Conservation (phyloP, 306 rosid species). For the Cyamopsis tetragonoloba region DNA sequence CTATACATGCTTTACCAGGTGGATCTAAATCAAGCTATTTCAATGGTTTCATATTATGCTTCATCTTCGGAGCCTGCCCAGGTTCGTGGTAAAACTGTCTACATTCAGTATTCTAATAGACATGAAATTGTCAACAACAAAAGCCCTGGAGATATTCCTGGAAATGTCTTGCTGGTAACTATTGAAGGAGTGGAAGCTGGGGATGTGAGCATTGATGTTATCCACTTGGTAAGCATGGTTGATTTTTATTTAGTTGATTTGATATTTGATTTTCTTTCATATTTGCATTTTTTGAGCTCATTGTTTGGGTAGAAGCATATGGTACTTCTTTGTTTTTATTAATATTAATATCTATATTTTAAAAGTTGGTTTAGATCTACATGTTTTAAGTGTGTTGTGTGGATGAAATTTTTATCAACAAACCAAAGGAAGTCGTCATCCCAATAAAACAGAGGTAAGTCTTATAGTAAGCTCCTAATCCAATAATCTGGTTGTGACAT, state of each 20-base stretch:
- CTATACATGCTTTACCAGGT: conserved; percentile 44
- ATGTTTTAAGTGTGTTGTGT: neutral
- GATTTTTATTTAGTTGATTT: neutral
- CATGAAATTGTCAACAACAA: conserved; percentile 91
- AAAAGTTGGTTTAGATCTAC: neutral
- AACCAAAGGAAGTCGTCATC: conserved; percentile 2
- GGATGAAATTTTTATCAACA: neutral
- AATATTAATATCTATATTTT: neutral
- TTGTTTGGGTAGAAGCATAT: neutral
- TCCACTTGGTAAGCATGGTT: conserved; percentile 67
- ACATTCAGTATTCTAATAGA: conserved; percentile 89
- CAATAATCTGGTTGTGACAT: neutral
- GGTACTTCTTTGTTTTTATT: neutral
- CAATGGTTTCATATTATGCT: conserved; percentile 90
- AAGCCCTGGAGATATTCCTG: conserved; percentile 93
- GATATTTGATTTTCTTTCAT: neutral
- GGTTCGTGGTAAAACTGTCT: conserved; percentile 86
- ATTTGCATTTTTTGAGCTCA: neutral
- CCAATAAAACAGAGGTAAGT: neutral
- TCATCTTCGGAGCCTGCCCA: conserved; percentile 94
- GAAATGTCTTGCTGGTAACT: conserved; percentile 87
- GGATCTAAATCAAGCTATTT: conserved; percentile 86
- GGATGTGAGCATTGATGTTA: conserved; percentile 91
- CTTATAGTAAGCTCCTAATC: conserved; percentile 5
- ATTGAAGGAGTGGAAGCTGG: conserved; percentile 95